Evolutionary conservation across 2,329 filamentous ascomycete species (phyloP).

Genomic region (Epichloe uncinata): DNA sequence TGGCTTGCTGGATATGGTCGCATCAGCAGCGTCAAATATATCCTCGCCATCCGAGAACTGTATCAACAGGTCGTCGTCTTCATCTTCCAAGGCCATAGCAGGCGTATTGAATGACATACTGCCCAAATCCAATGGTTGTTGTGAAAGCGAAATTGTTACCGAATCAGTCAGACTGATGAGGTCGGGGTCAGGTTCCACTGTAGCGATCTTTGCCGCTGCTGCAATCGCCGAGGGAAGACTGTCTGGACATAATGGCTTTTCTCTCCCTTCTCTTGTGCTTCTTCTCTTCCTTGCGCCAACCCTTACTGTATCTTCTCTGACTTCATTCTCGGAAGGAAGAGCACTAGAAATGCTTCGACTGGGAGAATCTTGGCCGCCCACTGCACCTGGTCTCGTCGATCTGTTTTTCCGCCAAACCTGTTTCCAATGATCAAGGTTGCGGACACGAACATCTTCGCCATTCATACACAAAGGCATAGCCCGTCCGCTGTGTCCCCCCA

Average conservation of each 20-base stretch:
- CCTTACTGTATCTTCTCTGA: not conserved
- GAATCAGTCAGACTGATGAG: constrained; percentile 1
- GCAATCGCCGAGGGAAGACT: not conserved
- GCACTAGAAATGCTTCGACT: not conserved
- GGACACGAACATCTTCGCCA: constrained; percentile 34
- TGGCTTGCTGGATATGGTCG: not conserved
- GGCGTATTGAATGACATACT: not conserved
- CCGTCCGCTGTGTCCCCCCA: constrained; percentile 24
- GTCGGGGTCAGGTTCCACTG: not conserved
- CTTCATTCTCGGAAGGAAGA: not conserved
- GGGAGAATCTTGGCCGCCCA: not conserved
- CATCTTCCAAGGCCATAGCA: not conserved
- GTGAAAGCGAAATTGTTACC: not conserved
- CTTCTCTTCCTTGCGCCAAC: not conserved
- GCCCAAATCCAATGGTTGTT: not conserved
- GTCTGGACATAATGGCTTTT: too few species aligned
- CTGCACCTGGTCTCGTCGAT: not conserved
- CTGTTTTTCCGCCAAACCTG: constrained; percentile 9
- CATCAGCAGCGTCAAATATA: not conserved
- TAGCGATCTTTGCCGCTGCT: not conserved
- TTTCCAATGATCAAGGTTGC: constrained; percentile 39
- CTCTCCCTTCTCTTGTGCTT: too few species aligned
- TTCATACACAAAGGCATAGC: constrained; percentile 33
- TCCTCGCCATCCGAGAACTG: constrained; percentile 3
- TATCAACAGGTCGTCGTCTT: not conserved